Evolutionary conservation across 2,329 filamentous ascomycete genomes (phyloP).

Genomic region (Monilinia fructigena): DNA sequence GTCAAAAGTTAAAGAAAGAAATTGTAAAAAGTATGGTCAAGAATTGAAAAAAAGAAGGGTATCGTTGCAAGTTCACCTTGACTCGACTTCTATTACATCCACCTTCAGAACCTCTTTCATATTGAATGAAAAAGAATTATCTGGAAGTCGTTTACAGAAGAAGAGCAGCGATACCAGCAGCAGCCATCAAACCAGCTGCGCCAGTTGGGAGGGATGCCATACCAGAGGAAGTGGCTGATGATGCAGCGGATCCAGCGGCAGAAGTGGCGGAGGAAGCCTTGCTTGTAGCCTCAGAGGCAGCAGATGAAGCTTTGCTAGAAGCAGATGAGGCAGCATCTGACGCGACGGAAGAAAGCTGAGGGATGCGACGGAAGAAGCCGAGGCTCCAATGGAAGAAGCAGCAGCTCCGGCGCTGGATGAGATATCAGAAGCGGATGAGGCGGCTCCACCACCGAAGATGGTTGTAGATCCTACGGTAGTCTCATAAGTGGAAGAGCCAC

Average conservation of each 20-base stretch:
- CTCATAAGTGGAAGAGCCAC: constrained; percentile 26
- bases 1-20: constrained; percentile 21
- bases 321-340: constrained; percentile 28
- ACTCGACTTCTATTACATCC: constrained; percentile 24
- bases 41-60: constrained; percentile 33
- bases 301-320: constrained; percentile 21
- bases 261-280: constrained; percentile 22
- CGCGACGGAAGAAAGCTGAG: constrained; percentile 22
- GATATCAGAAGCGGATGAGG: constrained; percentile 26
- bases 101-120: constrained; percentile 24
- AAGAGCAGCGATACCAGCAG: constrained; percentile 38
- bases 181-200: constrained; percentile 35
- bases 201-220: constrained; percentile 25
- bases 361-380: constrained; percentile 25
- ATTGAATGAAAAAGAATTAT: constrained; percentile 4
- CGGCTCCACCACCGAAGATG: constrained; percentile 26
- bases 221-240: constrained; percentile 10
- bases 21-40: constrained; percentile 23
- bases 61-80: constrained; percentile 26
- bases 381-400: constrained; percentile 28
- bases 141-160: constrained; percentile 35
- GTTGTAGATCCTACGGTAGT: constrained; percentile 31
- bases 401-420: constrained; percentile 31
- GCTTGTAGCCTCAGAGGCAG: constrained; percentile 21
- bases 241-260: constrained; percentile 23